These are phyloP conservation scores for Leccinum pallidistipes DNA, from an alignment of 1,284 basidiomycete species.

Conservation along the genomic window DNA sequence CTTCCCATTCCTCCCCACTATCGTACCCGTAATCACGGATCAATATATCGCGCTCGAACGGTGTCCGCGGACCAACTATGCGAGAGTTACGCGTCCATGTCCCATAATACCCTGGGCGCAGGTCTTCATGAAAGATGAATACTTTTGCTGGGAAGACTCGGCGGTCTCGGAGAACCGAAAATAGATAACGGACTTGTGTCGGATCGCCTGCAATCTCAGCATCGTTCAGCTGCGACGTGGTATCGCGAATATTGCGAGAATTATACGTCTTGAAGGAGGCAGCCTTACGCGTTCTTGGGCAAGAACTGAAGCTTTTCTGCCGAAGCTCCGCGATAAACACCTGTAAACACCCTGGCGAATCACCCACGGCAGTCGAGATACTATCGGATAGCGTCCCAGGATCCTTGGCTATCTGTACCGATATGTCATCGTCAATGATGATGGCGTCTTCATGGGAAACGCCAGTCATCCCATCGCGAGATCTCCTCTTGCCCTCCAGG, in stretches of 20 bases:
- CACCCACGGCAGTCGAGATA: too few relatives aligned
- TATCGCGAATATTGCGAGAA: constrained; percentile 49
- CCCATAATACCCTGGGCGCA: constrained; percentile 82
- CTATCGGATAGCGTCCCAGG: constrained; percentile 14
- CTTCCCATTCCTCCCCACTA: constrained; percentile 86
- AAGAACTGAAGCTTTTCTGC: constrained; percentile 7
- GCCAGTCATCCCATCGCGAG: constrained; percentile 20
- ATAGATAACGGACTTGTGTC: constrained; percentile 54
- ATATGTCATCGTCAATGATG: constrained; percentile 48
- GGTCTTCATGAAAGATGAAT: constrained; percentile 74
- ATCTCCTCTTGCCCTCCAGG: constrained; percentile 35
- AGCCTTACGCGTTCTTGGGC: constrained; percentile 2
- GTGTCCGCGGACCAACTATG: constrained; percentile 70
- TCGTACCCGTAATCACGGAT: constrained; percentile 81
- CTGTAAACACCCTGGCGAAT: constrained; percentile 15
- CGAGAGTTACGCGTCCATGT: constrained; percentile 81
- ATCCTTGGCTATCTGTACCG: constrained; percentile 21
- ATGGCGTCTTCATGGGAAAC: constrained; percentile 47
- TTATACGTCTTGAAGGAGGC: constrained; percentile 37
- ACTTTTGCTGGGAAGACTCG: constrained; percentile 65
- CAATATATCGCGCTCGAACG: constrained; percentile 68
- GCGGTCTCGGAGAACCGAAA: constrained; percentile 57
- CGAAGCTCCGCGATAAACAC: constrained; percentile 18
- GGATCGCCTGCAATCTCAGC: constrained; percentile 75
- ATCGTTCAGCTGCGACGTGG: constrained; percentile 66